These are phyloP conservation scores for Hyparrhenia diplandra DNA, from an alignment of 176 grass and related monocot species.

Conservation along the genomic window DNA sequence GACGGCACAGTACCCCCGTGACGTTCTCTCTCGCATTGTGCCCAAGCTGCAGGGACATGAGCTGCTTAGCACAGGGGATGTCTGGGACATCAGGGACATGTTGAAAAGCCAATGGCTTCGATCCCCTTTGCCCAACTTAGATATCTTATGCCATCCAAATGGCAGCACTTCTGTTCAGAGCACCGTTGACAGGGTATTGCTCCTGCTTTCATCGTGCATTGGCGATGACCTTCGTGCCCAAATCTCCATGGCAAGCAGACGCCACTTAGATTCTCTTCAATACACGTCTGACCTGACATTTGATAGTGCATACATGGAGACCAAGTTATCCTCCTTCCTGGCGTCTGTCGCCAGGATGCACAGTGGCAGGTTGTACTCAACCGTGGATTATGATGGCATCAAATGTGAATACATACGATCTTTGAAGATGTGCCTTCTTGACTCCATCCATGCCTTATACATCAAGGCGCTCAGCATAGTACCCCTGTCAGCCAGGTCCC, in stretches of 20 bases:
- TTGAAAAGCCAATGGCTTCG: background rate
- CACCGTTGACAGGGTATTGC: background rate
- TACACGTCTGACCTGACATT: background rate
- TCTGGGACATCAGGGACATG: background rate
- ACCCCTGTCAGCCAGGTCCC: too few species aligned
- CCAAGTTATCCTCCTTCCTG: background rate
- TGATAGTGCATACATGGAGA: background rate
- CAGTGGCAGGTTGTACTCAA: background rate
- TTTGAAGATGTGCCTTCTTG: background rate
- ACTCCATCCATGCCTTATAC: background rate
- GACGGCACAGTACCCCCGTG: background rate
- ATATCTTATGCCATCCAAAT: background rate
- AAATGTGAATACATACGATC: background rate
- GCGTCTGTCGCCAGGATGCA: too few species aligned
- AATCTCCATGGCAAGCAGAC: background rate
- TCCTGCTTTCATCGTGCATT: background rate
- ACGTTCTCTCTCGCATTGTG: background rate
- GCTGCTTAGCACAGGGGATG: background rate
- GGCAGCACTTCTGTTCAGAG: background rate
- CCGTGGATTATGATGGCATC: background rate
- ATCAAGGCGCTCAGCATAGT: background rate
- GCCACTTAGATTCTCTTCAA: background rate
- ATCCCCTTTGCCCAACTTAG: background rate
- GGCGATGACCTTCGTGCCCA: background rate
- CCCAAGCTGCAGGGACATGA: background rate